Percentiles rank a stretch among this genome's conserved stretches.
phyloP scores from a whole-genome alignment of 2,329 filamentous ascomycete species.

The Aspergillus ibericus region DNA sequence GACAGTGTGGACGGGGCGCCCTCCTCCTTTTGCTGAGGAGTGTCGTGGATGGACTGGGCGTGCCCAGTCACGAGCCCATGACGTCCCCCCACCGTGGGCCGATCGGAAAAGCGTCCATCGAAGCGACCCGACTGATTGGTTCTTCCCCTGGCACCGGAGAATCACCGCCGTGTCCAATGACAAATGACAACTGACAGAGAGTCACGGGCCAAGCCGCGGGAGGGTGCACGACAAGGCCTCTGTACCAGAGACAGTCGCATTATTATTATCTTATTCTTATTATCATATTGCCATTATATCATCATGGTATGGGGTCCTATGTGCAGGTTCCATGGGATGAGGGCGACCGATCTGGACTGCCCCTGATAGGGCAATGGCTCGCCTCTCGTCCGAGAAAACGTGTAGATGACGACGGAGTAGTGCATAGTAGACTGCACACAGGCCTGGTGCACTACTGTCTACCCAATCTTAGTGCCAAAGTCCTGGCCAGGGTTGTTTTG shows the following conservation, averaged over 20 bases:
- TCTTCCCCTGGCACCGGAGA: conserved; percentile 8
- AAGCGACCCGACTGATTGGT: conserved; percentile 15
- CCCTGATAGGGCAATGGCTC: not conserved
- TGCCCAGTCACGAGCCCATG: conserved; percentile 10
- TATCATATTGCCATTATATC: too few species aligned
- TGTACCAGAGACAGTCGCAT: not conserved
- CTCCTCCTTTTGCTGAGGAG: conserved; percentile 4
- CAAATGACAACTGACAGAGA: not conserved
- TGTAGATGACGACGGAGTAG: not conserved
- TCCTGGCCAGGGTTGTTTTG: not conserved
- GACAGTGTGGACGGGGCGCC: conserved; percentile 8
- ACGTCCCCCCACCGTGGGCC: conserved; percentile 14
- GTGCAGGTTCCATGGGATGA: not conserved
- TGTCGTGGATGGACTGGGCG: conserved; percentile 13
- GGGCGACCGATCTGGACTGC: not conserved
- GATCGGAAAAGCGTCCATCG: conserved; percentile 19
- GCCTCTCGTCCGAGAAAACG: not conserved
- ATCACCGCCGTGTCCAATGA: not conserved
- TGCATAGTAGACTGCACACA: not conserved
- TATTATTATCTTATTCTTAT: too few species aligned
- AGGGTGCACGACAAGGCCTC: not conserved
- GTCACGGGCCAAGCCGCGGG: not conserved
- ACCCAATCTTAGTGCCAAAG: not conserved
- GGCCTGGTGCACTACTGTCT: not conserved
- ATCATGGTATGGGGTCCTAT: not conserved